phyloP scores from a whole-genome alignment of 441 rosid species.

The Gossypium trilobum region DNA sequence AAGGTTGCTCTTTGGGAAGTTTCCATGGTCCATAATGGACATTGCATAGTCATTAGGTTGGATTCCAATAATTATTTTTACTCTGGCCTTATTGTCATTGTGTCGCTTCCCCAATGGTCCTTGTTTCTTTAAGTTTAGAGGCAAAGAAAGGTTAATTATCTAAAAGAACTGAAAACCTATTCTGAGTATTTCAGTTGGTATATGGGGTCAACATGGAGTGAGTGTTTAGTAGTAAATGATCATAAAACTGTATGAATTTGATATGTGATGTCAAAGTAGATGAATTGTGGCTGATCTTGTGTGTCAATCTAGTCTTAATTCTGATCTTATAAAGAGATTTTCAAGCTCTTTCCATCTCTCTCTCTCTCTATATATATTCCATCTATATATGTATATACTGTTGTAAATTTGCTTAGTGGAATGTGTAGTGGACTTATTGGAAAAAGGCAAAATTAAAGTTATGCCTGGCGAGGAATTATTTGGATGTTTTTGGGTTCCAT shows the following conservation, averaged over 20 bases:
- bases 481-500: slow-evolving; percentile 1
- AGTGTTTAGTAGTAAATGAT: neutral
- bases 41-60: neutral
- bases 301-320: neutral
- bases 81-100: neutral
- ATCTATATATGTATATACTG: neutral
- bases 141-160: neutral
- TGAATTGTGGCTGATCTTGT: neutral
- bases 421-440: neutral
- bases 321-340: neutral
- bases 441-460: neutral
- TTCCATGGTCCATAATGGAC: neutral
- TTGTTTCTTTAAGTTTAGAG: neutral
- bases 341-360: neutral
- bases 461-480: neutral
- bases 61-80: neutral
- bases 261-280: slow-evolving; percentile 4
- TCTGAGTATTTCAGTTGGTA: neutral
- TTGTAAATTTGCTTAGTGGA: neutral
- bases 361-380: neutral
- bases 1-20: neutral
- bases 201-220: neutral
- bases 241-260: neutral
- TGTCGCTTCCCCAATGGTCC: neutral
- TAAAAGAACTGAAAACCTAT: neutral